Percentiles rank a stretch among this genome's conserved stretches.
Conservation (phyloP, 2,329 filamentous ascomycete species). For the Cryphonectria japonica region DNA sequence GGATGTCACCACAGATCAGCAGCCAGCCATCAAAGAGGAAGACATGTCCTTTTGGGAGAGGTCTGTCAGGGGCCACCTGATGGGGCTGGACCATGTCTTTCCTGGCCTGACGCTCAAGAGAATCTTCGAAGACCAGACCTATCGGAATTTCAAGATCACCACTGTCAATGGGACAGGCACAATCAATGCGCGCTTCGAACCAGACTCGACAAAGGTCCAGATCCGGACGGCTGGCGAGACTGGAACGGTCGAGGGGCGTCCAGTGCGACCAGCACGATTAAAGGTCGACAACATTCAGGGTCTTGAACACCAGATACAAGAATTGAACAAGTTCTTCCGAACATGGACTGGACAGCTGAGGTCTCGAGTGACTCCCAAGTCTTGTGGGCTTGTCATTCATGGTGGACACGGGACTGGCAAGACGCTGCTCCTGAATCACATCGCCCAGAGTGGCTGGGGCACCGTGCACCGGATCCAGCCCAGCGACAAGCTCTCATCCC, state of each 20-base stretch:
- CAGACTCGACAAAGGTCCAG: slow-evolving; percentile 40
- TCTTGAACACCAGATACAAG: slow-evolving; percentile 63
- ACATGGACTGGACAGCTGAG: slow-evolving; percentile 35
- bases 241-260: slow-evolving; percentile 34
- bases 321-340: slow-evolving; percentile 69
- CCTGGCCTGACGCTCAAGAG: slow-evolving; percentile 73
- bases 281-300: slow-evolving; percentile 66
- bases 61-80: slow-evolving; percentile 38
- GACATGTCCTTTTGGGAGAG: slow-evolving; percentile 44
- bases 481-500: slow-evolving; percentile 58
- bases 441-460: slow-evolving; percentile 72
- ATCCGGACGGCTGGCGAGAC: slow-evolving; percentile 42
- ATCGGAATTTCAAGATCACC: slow-evolving; percentile 62
- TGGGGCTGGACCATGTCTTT: slow-evolving; percentile 66
- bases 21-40: slow-evolving; percentile 38
- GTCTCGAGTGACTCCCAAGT: slow-evolving; percentile 42
- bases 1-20: slow-evolving; percentile 54
- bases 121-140: slow-evolving; percentile 57
- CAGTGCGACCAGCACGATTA: slow-evolving; percentile 40
- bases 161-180: slow-evolving; percentile 58
- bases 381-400: slow-evolving; percentile 72
- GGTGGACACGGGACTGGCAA: slow-evolving; percentile 88
- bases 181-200: slow-evolving; percentile 49
- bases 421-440: slow-evolving; percentile 69
- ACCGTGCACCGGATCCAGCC: slow-evolving; percentile 65